Evolutionary conservation across 768 basidiomycete species (phyloP).

Genomic region (Leccinum arenicola): DNA sequence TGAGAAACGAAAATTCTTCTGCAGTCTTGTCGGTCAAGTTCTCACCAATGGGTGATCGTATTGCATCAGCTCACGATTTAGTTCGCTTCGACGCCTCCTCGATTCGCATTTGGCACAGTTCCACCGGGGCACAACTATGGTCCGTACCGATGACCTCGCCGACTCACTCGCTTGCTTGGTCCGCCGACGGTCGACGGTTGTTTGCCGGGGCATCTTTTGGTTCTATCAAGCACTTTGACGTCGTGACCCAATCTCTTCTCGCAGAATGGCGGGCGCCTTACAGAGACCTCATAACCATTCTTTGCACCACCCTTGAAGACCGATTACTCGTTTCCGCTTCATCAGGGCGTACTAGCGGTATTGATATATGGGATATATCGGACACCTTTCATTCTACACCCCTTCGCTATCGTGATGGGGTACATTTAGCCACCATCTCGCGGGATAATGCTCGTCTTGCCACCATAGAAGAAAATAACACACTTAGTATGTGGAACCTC

Average conservation of each 20-base stretch:
- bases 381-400: neutral
- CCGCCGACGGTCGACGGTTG: constrained; percentile 11
- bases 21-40: constrained; percentile 16
- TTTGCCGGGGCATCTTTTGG: constrained; percentile 11
- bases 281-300: constrained; percentile 6
- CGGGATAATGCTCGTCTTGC: constrained; percentile 1
- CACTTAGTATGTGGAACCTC: neutral
- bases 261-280: neutral
- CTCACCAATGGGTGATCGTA: constrained; percentile 10
- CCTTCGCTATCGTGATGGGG: constrained; percentile 1
- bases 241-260: neutral
- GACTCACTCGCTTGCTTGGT: constrained; percentile 17
- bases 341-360: neutral
- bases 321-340: constrained; percentile 3
- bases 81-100: neutral
- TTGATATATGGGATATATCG: constrained; percentile 17
- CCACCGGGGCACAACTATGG: constrained; percentile 3
- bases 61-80: constrained; percentile 2
- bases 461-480: neutral
- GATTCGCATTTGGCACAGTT: constrained; percentile 14
- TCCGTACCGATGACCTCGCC: neutral
- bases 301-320: constrained; percentile 1
- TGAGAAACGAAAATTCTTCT: neutral
- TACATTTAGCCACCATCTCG: neutral
- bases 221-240: constrained; percentile 9